phyloP scores from a whole-genome alignment of 257 asterid genomes.

The Scutellaria minor region DNA sequence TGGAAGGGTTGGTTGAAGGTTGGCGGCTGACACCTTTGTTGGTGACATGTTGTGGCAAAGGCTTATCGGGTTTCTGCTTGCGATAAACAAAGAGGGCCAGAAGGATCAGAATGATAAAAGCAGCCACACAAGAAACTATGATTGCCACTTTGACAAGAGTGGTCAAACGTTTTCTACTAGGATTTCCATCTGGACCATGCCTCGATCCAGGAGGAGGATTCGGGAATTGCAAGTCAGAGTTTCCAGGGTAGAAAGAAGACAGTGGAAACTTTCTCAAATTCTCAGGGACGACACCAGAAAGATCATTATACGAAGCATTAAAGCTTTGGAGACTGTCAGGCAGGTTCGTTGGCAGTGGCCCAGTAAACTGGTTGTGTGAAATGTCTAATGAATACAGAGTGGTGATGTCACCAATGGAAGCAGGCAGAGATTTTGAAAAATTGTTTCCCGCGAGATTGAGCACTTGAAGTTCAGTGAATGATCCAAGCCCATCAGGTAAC shows the following conservation, averaged over 20 bases:
- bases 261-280: conserved; percentile 79
- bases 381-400: conserved; percentile 60
- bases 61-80: conserved; percentile 51
- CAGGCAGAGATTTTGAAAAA: conserved; percentile 76
- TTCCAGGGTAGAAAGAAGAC: conserved; percentile 95
- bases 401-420: conserved; percentile 56
- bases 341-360: conserved; percentile 70
- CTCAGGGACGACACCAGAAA: conserved; percentile 88
- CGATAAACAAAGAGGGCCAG: conserved; percentile 57
- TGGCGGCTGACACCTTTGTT: conserved; percentile 54
- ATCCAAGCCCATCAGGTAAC: conserved; percentile 71
- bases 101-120: conserved; percentile 52
- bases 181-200: conserved; percentile 42
- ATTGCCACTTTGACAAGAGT: conserved; percentile 61
- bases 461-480: conserved; percentile 58
- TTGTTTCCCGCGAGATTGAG: conserved; percentile 73
- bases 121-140: conserved; percentile 65
- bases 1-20: conserved; percentile 61
- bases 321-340: conserved; percentile 69
- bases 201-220: conserved; percentile 71
- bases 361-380: conserved; percentile 70
- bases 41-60: conserved; percentile 47
- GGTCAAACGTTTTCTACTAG: conserved; percentile 46
- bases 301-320: conserved; percentile 80
- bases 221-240: conserved; percentile 73